Base-by-base conservation (phyloP, 306 rosid species). In the Cercis canadensis region DNA sequence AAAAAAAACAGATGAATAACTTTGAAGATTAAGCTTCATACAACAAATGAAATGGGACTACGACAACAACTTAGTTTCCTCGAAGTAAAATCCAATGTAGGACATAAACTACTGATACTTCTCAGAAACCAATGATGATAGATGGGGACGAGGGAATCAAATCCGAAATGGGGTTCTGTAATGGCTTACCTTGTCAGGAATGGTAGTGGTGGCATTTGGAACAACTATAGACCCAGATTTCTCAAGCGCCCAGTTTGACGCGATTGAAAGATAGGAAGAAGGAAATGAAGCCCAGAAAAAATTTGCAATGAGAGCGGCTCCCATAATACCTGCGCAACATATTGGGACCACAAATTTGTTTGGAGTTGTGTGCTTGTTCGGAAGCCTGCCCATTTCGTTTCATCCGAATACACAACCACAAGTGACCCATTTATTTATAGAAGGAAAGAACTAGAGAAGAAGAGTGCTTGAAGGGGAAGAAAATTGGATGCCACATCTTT, bases 281-380 rank as follows among this genome's bases (percentile, higher is more conserved):
- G 81, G 80, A 34, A 87, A 75, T 1, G 94, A 89, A 37, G 90
- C 70, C 84, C 89, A 85, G 6, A 88, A 80, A 67, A 85, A 18
- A 79, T 82, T 76, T 3, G 80, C 85, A 49, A 85, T 8, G 72
- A 93, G 49, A 46, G 78, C 80, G n/a, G 52, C 56, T 39, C 74
- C 87, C 3, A 92, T 56, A 65, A 93, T 77, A 7, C 34, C 59
- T 0, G 72, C 66, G 63, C 81, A 72, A 32, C 74, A 81, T 67
- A 82, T 17, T 21, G 87, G 44, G 73, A 85, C 12, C 17, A 74
- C 68, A 9, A 85, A 17, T 65, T 74, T 77, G 15, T 87, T 53
- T 0, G 83, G 41, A 33, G 76, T 49, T 6, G 52, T 57, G 69
- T 77, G 87, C 19, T 85, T 75, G 0, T 74, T 89, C 44, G 59